Evolutionary conservation across 768 basidiomycete species (phyloP).

Genomic region (Phanerochaete carnosa): DNA sequence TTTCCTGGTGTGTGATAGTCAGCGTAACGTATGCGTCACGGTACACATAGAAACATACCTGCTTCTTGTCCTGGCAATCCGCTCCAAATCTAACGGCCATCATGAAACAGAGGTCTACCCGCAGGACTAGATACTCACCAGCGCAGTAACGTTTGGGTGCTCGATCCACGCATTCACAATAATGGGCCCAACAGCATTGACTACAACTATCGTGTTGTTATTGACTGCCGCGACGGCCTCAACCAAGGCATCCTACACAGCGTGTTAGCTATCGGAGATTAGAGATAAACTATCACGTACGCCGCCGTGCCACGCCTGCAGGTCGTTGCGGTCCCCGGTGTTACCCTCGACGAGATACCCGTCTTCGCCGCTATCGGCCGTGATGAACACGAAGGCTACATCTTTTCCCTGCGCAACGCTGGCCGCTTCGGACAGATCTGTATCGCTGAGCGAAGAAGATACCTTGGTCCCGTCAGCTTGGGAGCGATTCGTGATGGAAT

Average conservation of each 20-base stretch:
- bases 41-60: constrained; percentile 28
- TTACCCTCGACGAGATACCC: constrained; percentile 32
- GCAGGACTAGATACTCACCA: constrained; percentile 6
- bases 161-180: constrained; percentile 42
- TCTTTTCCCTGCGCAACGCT: constrained; percentile 45
- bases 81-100: constrained; percentile 25
- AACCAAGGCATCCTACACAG: constrained; percentile 29
- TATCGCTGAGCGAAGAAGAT: constrained; percentile 46
- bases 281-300: constrained; percentile 14
- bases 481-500: constrained; percentile 40
- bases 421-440: constrained; percentile 43
- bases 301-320: constrained; percentile 24
- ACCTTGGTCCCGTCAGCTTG: constrained; percentile 37
- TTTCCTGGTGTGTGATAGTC: constrained; percentile 11
- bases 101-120: neutral
- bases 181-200: constrained; percentile 64
- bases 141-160: constrained; percentile 35
- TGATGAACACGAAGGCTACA: constrained; percentile 55
- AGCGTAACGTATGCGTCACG: neutral
- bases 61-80: constrained; percentile 47
- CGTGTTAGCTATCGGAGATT: neutral
- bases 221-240: constrained; percentile 51
- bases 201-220: constrained; percentile 60
- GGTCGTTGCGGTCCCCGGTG: constrained; percentile 29
- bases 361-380: constrained; percentile 31